Evolutionary conservation across 805 yeast genomes (phyloP), one percentile per base, ranked within the genome.

Genomic region (Saitoella complicata): DNA sequence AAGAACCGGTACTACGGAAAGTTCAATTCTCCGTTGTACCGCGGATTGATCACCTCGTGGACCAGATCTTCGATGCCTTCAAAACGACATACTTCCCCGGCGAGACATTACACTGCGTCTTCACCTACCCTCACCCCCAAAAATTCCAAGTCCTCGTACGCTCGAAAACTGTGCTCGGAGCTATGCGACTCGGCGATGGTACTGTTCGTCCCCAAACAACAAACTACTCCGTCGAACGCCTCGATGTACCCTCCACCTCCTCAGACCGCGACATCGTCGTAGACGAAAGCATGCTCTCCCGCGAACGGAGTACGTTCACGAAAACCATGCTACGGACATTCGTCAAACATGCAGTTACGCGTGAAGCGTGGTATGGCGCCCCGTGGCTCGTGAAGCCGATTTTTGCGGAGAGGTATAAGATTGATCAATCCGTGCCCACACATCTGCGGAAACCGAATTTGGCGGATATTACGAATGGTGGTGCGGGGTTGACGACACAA

Each of bases 381-480:
- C 97, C 97, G 2, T 91, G 97, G 97, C 76, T 88, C 13, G 91
- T 91, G 10, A 81, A 79, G 57, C 76, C 74, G 30, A 77, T 78
- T 51, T 84, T 74, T 59, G 91, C 91, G 0, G 68, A 67, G 45
- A 70, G 71, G 53, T 84, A 78, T 58, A 64, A 82, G 51, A 80
- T 84, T 12, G 63, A 61, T 37, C 57, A 58, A 37, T 45, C 34
- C 29, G 46, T 60, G 11, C 65, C 64, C 0, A 44, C 43, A 9
- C 53, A 58, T 38, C 45, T 58, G 34, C 49, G 48, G 32, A 44
- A 53, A 21, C 46, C 39, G 11, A 48, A 51, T 12, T 32, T 46
- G 32, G 36, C 49, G 7, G 49, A 43, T 13, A 45, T n/a, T n/a
- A n/a, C n/a, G n/a, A n/a, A 44, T n/a, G 45, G 44, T 37, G 45